These are phyloP conservation scores for Chlorella sorokiniana DNA, from an alignment of 139 green algal genomes.

Conservation along the genomic window DNA sequence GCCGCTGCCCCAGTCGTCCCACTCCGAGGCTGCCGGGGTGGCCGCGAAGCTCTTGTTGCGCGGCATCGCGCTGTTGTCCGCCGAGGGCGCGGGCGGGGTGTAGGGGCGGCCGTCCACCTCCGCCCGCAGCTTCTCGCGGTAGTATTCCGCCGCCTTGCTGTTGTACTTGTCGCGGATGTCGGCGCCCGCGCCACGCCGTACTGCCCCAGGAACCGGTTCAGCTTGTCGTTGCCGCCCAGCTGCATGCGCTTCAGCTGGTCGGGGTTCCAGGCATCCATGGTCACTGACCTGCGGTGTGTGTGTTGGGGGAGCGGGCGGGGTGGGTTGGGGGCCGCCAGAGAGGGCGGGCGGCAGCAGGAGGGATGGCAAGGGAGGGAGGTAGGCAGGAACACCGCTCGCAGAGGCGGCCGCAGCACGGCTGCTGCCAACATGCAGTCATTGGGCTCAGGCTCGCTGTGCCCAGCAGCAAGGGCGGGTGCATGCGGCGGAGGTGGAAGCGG, in stretches of 20 bases:
- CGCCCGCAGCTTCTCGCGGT: slow-evolving; percentile 84
- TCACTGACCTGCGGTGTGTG: slow-evolving; percentile 77
- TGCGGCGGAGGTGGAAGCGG: background rate
- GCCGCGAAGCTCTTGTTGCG: slow-evolving; percentile 19
- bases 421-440: no score
- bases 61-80: slow-evolving; percentile 22
- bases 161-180: slow-evolving; percentile 98
- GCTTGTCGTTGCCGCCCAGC: slow-evolving; percentile 83
- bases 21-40: slow-evolving; percentile 53
- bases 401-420: no score
- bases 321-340: background rate
- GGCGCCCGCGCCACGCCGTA: slow-evolving; percentile 88
- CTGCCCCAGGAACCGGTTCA: slow-evolving; percentile 90
- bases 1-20: slow-evolving; percentile 82
- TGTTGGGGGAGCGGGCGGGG: background rate
- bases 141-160: slow-evolving; percentile 75
- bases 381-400: no score
- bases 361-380: background rate
- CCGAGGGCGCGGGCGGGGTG: slow-evolving; percentile 61
- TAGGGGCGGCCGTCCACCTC: slow-evolving; percentile 82
- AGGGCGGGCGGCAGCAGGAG: background rate
- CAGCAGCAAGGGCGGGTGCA: no score
- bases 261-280: slow-evolving; percentile 95
- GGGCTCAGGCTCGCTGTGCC: no score
- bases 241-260: slow-evolving; percentile 97